phyloP scores from a whole-genome alignment of 2,329 filamentous ascomycete genomes.

The Phoma herbarum region DNA sequence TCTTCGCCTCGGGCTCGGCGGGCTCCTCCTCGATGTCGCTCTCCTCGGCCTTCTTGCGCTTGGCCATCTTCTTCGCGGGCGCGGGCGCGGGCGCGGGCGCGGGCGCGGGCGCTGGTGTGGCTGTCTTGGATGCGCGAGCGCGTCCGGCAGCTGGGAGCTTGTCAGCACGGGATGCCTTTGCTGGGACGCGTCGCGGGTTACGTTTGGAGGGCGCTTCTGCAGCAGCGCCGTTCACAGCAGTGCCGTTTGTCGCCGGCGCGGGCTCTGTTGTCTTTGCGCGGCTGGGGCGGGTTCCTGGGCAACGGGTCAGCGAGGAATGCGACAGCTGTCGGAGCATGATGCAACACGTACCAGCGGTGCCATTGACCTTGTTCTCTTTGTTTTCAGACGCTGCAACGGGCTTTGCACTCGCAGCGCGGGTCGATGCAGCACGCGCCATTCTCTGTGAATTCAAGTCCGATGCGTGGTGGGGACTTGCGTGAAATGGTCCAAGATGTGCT shows the following conservation, averaged over 20 bases:
- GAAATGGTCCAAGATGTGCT: constrained; percentile 24
- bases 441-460: constrained; percentile 22
- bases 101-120: constrained; percentile 29
- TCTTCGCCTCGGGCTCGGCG: constrained; percentile 36
- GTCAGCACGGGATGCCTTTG: constrained; percentile 22
- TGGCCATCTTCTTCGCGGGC: constrained; percentile 32
- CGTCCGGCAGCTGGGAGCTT: constrained; percentile 25
- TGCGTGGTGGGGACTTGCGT: constrained; percentile 28
- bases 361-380: constrained; percentile 35
- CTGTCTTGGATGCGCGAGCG: constrained; percentile 33
- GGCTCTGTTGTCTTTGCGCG: constrained; percentile 42
- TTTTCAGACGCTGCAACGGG: constrained; percentile 37
- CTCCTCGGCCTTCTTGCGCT: constrained; percentile 46
- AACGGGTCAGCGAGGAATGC: constrained; percentile 28
- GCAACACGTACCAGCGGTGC: constrained; percentile 41
- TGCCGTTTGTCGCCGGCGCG: constrained; percentile 22
- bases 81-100: constrained; percentile 29
- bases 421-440: constrained; percentile 42
- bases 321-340: constrained; percentile 17
- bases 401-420: constrained; percentile 43
- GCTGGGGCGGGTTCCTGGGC: constrained; percentile 29
- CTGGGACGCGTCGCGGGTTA: constrained; percentile 21
- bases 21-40: constrained; percentile 30
- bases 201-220: constrained; percentile 19
- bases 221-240: constrained; percentile 14